Evolutionary conservation across 2,329 filamentous ascomycete species (phyloP), one percentile per base, ranked within the genome.

Genomic region (Epichloe baconii): DNA sequence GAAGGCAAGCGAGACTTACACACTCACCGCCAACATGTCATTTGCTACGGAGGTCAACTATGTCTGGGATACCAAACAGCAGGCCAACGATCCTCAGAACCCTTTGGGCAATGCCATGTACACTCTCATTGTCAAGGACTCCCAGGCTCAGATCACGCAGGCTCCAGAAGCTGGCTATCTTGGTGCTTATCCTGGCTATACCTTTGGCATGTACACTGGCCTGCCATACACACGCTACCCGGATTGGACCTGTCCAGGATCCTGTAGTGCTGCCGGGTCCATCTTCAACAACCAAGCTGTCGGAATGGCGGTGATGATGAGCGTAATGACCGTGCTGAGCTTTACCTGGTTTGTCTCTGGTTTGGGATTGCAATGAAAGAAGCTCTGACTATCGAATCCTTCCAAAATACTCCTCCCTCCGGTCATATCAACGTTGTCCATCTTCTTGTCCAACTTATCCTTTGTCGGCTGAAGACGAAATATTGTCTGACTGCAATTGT

Each of bases 291-390:
- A 62, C 54, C 69, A 71, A 42, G 74, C 74, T 1, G 37, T 80
- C 8, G 68, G 71, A 5, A 71, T 80, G 51, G 74, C 74, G 37
- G 44, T 78, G 47, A 67, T 70, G 12, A 80, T 82, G 75, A 72
- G 74, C 57, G 47, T 75, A 35, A 61, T 80, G 43, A 82, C 79
- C 1, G 67, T 83, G 4, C 56, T 78, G 34, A 79, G 76, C 61
- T 83, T 83, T 56, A 82, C 79, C 34, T 83, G 79, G 79, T 83
- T 83, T 57, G 77, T 82, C 38, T 70, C 70, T 23, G 78, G 79
- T 2, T 61, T 78, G 11, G 68, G 65, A 8, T 59, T 68, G 37
- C 61, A 70, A 44, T 67, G 54, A 34, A 56, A 14, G 14, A 34
- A 45, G 21, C 26, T 41, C n/a, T 31, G 4, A 11, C 15, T 36